Evolutionary conservation across 768 basidiomycete species (phyloP), one percentile per base, ranked within the genome.

Genomic region (Baorangia bicolor): DNA sequence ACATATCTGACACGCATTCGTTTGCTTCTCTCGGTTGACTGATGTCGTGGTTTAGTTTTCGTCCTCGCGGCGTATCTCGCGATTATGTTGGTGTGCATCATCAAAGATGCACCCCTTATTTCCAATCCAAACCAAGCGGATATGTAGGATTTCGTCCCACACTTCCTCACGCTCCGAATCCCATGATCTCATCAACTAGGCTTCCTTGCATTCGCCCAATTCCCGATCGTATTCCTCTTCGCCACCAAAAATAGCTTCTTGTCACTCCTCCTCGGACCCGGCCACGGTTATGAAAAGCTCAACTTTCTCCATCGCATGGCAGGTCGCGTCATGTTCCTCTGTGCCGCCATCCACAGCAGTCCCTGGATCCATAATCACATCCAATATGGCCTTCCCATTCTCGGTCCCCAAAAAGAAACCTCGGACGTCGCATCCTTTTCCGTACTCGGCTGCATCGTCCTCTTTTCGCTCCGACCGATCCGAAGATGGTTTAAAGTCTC

Each of bases 341-440:
- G 68, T 9, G 77, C 73, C 0, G 49, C 38, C 1, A 69, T 71
- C 25, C 92, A 74, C 73, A 87, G 71, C 9, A 64, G 81, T 0
- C 73, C 92, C 21, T 94, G 92, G 92, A 88, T 92, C 44, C 74
- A 78, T 38, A 90, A 91, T 58, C 88, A 91, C 63, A 56, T 88
- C 2, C 65, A 73, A 39, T 84, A 78, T 58, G 72, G 69, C 13
- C 71, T 87, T 6, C 78, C 81, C 1, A 86, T 92, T 40, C 66
- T 93, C 7, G 83, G 83, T 0, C 78, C 79, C 33, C 81, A 87
- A 67, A 94, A 94, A 72, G 86, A 92, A 67, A 82, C 78, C 0
- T 81, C 83, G 2, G 93, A 93, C 2, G 77, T 94, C 1, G 84
- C 88, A 0, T 82, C 90, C 0, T 77, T 92, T 40, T 78, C 77